A percentile compares a stretch with the other conserved stretches of the same genome.
Conservation (phyloP, 2,329 filamentous ascomycete species). For the Fusarium marasasianum region DNA sequence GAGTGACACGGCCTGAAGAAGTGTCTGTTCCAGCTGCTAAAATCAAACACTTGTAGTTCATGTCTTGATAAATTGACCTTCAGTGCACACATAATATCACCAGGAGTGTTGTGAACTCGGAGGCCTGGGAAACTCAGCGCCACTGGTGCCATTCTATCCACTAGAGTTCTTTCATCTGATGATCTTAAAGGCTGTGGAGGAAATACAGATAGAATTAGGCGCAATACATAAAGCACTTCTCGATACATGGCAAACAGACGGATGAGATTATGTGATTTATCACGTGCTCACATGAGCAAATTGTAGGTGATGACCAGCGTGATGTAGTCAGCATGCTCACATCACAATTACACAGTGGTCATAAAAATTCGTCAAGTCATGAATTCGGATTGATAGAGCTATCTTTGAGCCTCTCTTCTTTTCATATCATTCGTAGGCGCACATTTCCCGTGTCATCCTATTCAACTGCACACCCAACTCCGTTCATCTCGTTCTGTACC, state of each 20-base stretch:
- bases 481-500: neutral
- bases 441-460: neutral
- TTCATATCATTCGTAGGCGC: conserved; percentile 13
- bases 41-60: neutral
- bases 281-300: neutral
- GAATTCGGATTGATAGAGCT: conserved; percentile 18
- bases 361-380: conserved; percentile 1
- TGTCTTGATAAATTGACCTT: neutral
- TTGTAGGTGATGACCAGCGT: neutral
- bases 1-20: neutral
- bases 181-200: neutral
- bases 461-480: conserved; percentile 24
- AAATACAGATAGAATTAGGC: neutral
- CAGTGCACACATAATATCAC: too few relatives aligned
- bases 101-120: too few relatives aligned
- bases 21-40: neutral
- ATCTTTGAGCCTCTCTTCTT: conserved; percentile 8
- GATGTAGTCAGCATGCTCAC: neutral
- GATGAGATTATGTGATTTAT: neutral
- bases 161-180: neutral
- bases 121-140: neutral
- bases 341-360: neutral
- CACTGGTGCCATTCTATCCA: neutral
- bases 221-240: neutral
- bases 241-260: neutral